phyloP scores from a whole-genome alignment of 2,329 filamentous ascomycete species.

The Chrysosporium queenslandicum region DNA sequence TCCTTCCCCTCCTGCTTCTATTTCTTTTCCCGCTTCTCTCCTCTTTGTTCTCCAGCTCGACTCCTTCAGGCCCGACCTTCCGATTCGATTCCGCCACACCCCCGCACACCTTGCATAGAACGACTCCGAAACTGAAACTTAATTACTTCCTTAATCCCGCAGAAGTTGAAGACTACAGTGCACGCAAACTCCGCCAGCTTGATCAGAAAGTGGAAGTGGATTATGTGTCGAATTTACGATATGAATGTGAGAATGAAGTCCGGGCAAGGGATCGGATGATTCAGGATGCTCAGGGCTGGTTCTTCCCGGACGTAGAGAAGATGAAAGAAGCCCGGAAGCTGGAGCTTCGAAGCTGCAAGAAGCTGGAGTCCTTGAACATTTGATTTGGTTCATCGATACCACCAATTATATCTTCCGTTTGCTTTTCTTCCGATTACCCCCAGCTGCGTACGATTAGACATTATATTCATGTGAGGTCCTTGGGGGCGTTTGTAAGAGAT shows the following conservation, averaged over 20 bases:
- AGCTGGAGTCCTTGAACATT: constrained; percentile 34
- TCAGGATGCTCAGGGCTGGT: constrained; percentile 78
- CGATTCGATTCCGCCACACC: constrained; percentile 61
- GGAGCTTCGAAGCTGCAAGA: constrained; percentile 51
- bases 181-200: constrained; percentile 60
- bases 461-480: not conserved
- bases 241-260: constrained; percentile 66
- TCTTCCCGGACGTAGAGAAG: constrained; percentile 69
- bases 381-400: not conserved
- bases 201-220: constrained; percentile 68
- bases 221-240: constrained; percentile 57
- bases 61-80: constrained; percentile 56
- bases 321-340: constrained; percentile 59
- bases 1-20: constrained; percentile 80
- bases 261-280: constrained; percentile 54
- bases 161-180: constrained; percentile 61
- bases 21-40: constrained; percentile 78
- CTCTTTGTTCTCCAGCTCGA: constrained; percentile 58
- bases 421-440: not conserved
- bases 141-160: constrained; percentile 76
- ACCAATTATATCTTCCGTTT: not conserved
- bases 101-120: constrained; percentile 65
- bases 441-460: constrained; percentile 3
- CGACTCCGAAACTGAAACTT: constrained; percentile 59
- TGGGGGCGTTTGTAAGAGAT: constrained; percentile 6